Evolutionary conservation across 306 rosid species (phyloP).

Genomic region (Acacia melanoxylon): DNA sequence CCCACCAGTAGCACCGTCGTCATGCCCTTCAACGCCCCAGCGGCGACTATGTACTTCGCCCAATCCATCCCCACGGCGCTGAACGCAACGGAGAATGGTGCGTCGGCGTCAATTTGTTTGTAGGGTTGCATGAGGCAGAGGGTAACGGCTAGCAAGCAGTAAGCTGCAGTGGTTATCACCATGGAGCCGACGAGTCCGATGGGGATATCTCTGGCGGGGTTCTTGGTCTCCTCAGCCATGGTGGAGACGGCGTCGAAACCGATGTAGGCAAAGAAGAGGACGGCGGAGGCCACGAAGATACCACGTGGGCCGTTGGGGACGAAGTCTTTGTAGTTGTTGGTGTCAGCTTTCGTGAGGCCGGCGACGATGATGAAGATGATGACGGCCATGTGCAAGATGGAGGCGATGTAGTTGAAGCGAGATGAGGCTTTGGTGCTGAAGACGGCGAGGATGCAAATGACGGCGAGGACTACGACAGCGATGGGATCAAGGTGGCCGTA

Average conservation of each 20-base stretch:
- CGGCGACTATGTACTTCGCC: constrained; percentile 87
- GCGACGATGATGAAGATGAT: constrained; percentile 70
- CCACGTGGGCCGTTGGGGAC: constrained; percentile 49
- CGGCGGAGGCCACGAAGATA: constrained; percentile 63
- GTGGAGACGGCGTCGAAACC: constrained; percentile 88
- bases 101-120: constrained; percentile 15
- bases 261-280: constrained; percentile 78
- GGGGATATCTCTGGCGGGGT: constrained; percentile 78
- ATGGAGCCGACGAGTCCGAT: constrained; percentile 83
- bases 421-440: constrained; percentile 85
- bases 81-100: constrained; percentile 72
- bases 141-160: constrained; percentile 65
- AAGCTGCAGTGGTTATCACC: constrained; percentile 45
- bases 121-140: constrained; percentile 72
- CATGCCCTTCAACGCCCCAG: constrained; percentile 87
- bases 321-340: constrained; percentile 46
- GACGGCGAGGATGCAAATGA: constrained; percentile 52
- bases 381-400: constrained; percentile 56
- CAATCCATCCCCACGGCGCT: constrained; percentile 70
- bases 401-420: constrained; percentile 73
- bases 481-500: constrained; percentile 72
- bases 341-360: constrained; percentile 64
- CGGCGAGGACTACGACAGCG: constrained; percentile 47
- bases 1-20: constrained; percentile 72
- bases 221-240: constrained; percentile 87